These are phyloP conservation scores for Petrea volubilis DNA, from an alignment of 257 asterid genomes.

Conservation along the genomic window DNA sequence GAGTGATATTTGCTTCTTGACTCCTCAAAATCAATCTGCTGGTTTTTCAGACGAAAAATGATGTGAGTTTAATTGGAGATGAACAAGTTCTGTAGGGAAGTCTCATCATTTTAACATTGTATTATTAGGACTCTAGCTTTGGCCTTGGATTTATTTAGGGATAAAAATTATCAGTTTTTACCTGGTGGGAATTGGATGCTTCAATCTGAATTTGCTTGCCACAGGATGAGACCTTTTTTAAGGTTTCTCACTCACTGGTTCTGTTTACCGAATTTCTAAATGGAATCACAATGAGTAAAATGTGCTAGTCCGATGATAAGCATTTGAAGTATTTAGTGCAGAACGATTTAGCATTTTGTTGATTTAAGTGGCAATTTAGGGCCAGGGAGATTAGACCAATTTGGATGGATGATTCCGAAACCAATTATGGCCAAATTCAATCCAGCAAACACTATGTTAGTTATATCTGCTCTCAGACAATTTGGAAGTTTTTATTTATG, in stretches of 20 bases:
- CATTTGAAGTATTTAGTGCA: background rate
- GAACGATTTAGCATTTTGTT: background rate
- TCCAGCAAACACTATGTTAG: too few relatives aligned
- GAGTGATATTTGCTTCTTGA: background rate
- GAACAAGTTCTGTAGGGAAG: background rate
- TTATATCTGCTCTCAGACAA: background rate
- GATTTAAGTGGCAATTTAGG: background rate
- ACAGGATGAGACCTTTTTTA: background rate
- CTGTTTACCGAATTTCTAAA: background rate
- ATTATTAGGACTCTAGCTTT: background rate
- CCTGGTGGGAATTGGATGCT: background rate
- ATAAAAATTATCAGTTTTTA: background rate
- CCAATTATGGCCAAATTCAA: background rate
- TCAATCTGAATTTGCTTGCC: background rate
- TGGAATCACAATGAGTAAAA: too few relatives aligned
- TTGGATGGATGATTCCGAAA: background rate
- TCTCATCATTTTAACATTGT: background rate
- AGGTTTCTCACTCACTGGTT: background rate
- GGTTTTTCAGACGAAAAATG: background rate
- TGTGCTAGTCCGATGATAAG: background rate
- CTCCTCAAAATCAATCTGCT: background rate
- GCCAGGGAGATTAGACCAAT: background rate
- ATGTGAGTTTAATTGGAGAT: constrained; percentile 5
- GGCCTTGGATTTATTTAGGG: background rate
- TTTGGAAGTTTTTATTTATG: constrained; percentile 1